Evolutionary conservation across 768 basidiomycete genomes (phyloP), one percentile per base, ranked within the genome.

Genomic region (Lanmaoa pseudosensibilis): DNA sequence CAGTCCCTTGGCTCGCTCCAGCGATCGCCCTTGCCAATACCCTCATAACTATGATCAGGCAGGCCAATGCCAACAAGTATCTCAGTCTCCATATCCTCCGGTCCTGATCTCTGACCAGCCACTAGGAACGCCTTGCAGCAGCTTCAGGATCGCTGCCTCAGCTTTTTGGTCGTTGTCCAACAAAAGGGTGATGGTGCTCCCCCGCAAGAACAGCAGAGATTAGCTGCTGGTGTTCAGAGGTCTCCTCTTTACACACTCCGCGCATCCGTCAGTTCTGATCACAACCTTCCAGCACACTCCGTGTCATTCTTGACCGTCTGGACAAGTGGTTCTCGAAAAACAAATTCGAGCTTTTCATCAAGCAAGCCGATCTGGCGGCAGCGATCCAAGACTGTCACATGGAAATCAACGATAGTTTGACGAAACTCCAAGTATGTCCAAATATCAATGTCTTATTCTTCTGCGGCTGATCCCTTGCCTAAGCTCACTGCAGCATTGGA

Each of bases 31-130:
- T 77, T 1, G 61, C 81, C 15, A 75, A 74, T 41, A 70, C 64
- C 33, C 79, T 85, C 40, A 67, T 83, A 21, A 53, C 76, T 48
- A 69, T 81, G 32, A 78, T 82, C 62, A 74, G 78, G 40, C 78
- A 78, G 59, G 79, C 83, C 11, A 58, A 71, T 3, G 69, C 73
- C 2, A 85, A 85, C 65, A 76, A 74, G 83, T 81, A 61, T 21
- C 66, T 19, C 16, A 12, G 5, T 21, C 18, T n/a, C 23, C 39
- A 8, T 49, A 27, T 34, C 9, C 18, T 46, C 36, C 7, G 13
- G 23, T 27, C 25, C 19, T 18, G 36, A 45, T 55, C 21, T 52
- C 56, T 61, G 15, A 66, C 45, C 23, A 1, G 2, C 36, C 27
- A 13, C 19, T 50, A 82, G 82, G 59, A 60, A 74, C 49, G 76